Base-by-base conservation (phyloP, 176 grass and related monocot species). In the Neostapfia colusana region DNA sequence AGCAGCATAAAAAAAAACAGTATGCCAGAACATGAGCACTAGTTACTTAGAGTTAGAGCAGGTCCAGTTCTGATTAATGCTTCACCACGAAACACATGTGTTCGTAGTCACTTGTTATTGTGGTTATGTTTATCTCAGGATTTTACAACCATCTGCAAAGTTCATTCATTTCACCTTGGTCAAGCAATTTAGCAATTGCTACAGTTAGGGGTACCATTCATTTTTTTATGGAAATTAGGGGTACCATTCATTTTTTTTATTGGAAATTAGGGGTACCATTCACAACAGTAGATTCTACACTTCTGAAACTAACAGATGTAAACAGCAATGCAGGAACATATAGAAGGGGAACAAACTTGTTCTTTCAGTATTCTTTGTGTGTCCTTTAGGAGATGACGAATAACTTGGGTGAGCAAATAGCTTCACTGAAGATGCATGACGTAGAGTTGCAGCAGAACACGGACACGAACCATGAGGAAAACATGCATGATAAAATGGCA, bases 401-500 rank as follows among this genome's bases (percentile, higher is more conserved):
- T 84, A 81, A 84, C 81, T 88, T 84, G 76, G 58, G 54, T 53
- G 48, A 82, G 46, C 79, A 87, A 86, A 82, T 64, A 82, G 37
- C 73, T 58, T 49, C 76, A 59, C 58, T 69, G 58, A 80, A 82
- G 86, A 84, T 75, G 76, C 86, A 75, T 58, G 27, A 37, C 73
- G 40, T 6, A 27, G 35, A 74, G 62, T 77, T 49, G 57, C 55
- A 88, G 41, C 44, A 50, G 53, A 82, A 67, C 43, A 23, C 15
- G 54, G 64, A 74, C 17, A 77, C 20, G 72, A 76, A 74, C 50
- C 6, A 68, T 56, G 6, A 62, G 63, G 53, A 80, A 78, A 79
- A 80, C 86, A 84, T 81, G 86, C 86, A 84, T 81, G 86, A 65
- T 65, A 80, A 65, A 84, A 62, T 84, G 80, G 71, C 26, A 84